phyloP scores from a whole-genome alignment of 2,329 filamentous ascomycete species.

The Bipolaris bicolor region DNA sequence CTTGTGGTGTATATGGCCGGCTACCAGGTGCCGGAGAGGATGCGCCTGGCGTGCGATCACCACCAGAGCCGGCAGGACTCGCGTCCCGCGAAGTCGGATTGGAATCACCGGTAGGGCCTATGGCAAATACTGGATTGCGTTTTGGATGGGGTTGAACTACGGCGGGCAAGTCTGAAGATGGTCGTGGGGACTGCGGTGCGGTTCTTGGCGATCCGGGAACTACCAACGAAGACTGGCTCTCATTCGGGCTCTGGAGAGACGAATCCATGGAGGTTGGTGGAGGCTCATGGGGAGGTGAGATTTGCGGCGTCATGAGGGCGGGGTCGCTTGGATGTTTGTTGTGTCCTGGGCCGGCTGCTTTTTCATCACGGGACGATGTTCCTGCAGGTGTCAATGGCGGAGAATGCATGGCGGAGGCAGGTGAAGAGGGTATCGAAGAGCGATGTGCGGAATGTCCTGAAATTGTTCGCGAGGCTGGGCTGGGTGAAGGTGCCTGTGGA shows the following conservation, averaged over 20 bases:
- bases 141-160: conserved; percentile 55
- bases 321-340: conserved; percentile 50
- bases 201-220: conserved; percentile 38
- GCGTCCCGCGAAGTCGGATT: conserved; percentile 61
- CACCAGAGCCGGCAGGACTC: conserved; percentile 67
- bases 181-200: conserved; percentile 48
- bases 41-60: conserved; percentile 56
- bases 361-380: conserved; percentile 66
- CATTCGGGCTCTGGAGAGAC: conserved; percentile 30
- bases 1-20: conserved; percentile 77
- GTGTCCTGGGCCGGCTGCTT: conserved; percentile 42
- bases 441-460: conserved; percentile 58
- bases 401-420: conserved; percentile 76
- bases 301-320: conserved; percentile 63
- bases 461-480: conserved; percentile 52
- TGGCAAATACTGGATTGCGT: conserved; percentile 60
- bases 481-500: conserved; percentile 56
- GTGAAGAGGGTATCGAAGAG: conserved; percentile 66
- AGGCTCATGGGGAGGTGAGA: conserved; percentile 62
- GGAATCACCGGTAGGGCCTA: conserved; percentile 64
- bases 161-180: conserved; percentile 53
- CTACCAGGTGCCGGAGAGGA: conserved; percentile 66
- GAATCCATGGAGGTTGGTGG: conserved; percentile 53
- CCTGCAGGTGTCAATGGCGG: conserved; percentile 88
- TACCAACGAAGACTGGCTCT: conserved; percentile 29